Percentiles rank a stretch among this genome's conserved stretches.
Conservation (phyloP, 73 alveolate genomes). For the Paramecium sonneborni region DNA sequence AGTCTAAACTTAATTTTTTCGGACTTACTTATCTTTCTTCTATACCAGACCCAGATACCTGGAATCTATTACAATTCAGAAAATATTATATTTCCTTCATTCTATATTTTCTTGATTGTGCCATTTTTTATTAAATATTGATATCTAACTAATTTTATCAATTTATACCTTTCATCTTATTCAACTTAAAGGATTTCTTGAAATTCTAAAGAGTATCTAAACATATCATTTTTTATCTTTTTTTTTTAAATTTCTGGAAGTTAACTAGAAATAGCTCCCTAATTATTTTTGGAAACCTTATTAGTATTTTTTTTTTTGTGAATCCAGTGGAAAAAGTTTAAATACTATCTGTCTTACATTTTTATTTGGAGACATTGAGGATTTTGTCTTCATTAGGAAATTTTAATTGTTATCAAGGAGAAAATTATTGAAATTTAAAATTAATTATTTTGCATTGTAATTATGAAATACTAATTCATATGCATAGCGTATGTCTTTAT, state of each 20-base stretch:
- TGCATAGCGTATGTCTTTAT: conserved; percentile 37
- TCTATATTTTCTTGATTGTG: conserved; percentile 77
- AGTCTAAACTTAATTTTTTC: conserved; percentile 80
- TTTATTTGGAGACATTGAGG: conserved; percentile 19
- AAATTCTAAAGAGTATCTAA: conserved; percentile 29
- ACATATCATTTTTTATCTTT: background rate
- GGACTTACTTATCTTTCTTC: conserved; percentile 76
- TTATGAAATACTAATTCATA: too few relatives aligned
- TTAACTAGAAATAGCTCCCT: background rate
- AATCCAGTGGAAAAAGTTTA: conserved; percentile 7
- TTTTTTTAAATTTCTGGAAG: conserved; percentile 17
- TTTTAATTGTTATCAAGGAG: conserved; percentile 13
- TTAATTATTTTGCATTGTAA: too few relatives aligned
- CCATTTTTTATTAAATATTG: conserved; percentile 81
- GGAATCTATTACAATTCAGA: conserved; percentile 83
- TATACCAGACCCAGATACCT: conserved; percentile 80
- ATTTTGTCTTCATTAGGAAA: background rate
- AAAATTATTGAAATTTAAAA: too few relatives aligned
- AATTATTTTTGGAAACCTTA: background rate
- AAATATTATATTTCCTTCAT: conserved; percentile 79
- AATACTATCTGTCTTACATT: background rate
- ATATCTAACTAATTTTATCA: conserved; percentile 68
- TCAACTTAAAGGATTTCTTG: conserved; percentile 48
- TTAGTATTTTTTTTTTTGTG: background rate
- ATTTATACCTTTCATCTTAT: conserved; percentile 64